Conservation (phyloP, 306 rosid genomes). For the Cicer judaicum region DNA sequence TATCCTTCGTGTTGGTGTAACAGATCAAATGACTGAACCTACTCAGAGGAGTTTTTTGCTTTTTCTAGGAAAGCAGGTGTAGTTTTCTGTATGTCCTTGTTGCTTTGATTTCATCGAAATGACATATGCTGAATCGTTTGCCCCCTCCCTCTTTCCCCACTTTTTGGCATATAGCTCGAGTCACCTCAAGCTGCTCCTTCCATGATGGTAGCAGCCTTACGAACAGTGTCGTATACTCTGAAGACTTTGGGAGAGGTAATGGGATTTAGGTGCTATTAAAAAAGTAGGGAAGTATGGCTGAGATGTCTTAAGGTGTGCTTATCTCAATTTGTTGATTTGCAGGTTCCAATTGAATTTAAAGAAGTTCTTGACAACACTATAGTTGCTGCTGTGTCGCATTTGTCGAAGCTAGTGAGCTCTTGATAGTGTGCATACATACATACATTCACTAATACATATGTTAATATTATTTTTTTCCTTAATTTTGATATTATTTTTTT, state of each 20-base stretch:
- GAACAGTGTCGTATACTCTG: conserved; percentile 78
- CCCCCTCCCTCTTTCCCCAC: conserved; percentile 2
- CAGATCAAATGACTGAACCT: conserved; percentile 97
- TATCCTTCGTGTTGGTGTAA: conserved; percentile 85
- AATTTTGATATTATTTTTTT: neutral
- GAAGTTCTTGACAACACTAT: conserved; percentile 87
- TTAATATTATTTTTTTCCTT: neutral
- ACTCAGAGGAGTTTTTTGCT: conserved; percentile 83
- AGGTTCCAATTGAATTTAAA: conserved; percentile 93
- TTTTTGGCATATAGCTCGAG: conserved; percentile 65
- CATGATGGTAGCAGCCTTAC: conserved; percentile 82
- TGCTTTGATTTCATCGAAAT: conserved; percentile 8
- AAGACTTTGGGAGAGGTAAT: conserved; percentile 88
- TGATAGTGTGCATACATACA: conserved; percentile 15
- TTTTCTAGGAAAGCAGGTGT: conserved; percentile 83
- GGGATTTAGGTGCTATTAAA: conserved; percentile 16
- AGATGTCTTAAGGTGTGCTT: conserved; percentile 39
- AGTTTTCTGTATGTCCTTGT: conserved; percentile 10
- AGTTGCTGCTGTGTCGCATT: conserved; percentile 87
- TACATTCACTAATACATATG: neutral
- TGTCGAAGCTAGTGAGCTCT: conserved; percentile 82
- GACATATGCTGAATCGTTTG: conserved; percentile 23
- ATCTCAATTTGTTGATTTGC: conserved; percentile 50
- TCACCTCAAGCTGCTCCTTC: conserved; percentile 81
- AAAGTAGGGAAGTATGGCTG: conserved; percentile 5